Conservation (phyloP, 2,329 filamentous ascomycete genomes). For the Fonsecaea erecta region DNA sequence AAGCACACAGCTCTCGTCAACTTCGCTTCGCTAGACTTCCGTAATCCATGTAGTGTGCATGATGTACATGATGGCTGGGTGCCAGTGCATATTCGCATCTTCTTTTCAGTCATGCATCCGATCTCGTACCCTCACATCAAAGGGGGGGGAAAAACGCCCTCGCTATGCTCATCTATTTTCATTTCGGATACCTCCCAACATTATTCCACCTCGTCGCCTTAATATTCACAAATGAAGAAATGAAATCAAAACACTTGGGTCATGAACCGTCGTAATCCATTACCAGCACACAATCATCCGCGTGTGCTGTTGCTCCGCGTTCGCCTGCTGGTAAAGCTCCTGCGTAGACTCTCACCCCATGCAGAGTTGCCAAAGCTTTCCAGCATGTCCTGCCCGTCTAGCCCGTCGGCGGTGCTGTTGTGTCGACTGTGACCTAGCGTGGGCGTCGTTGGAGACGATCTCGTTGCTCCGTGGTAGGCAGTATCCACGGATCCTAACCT, state of each 20-base stretch:
- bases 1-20: not conserved
- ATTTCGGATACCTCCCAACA: conserved; percentile 3
- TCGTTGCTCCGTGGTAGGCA: conserved; percentile 42
- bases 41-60: not conserved
- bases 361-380: conserved; percentile 85
- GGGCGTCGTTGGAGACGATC: conserved; percentile 41
- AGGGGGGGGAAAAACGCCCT: conserved; percentile 19
- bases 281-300: conserved; percentile 8
- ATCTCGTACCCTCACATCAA: conserved; percentile 3
- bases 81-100: conserved; percentile 1
- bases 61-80: conserved; percentile 10
- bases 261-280: conserved; percentile 3
- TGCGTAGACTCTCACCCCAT: conserved; percentile 90
- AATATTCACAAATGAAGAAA: conserved; percentile 25
- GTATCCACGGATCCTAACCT: conserved; percentile 39
- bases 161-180: conserved; percentile 27
- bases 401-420: conserved; percentile 67
- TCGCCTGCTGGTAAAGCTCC: conserved; percentile 75
- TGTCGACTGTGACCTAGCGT: conserved; percentile 57
- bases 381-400: conserved; percentile 71
- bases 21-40: not conserved
- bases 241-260: not conserved
- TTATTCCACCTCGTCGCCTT: conserved; percentile 4
- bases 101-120: not conserved
- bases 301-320: conserved; percentile 14